Percentiles rank a stretch among this genome's conserved stretches.
phyloP scores from a whole-genome alignment of 75 land plant species.

The Chamaecyparis obtusa region DNA sequence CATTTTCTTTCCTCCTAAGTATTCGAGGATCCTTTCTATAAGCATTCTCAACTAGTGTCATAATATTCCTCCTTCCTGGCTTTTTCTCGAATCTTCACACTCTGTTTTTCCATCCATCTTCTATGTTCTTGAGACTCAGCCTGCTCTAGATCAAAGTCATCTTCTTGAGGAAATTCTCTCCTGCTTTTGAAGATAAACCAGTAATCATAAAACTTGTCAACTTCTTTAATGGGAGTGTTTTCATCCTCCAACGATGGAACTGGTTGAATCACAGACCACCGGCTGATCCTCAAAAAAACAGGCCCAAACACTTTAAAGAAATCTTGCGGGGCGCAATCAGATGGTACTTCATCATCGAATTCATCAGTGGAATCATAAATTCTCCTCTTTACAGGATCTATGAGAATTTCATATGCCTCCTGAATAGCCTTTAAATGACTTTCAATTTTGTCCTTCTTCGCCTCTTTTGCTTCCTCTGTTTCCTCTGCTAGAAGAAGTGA shows the following conservation, averaged over 20 bases:
- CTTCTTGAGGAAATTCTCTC: constrained; percentile 97
- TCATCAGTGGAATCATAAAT: constrained; percentile 95
- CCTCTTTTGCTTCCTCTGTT: constrained; percentile 79
- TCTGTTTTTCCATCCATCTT: constrained; percentile 99
- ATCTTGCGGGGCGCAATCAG: constrained; percentile 81
- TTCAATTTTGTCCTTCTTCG: constrained; percentile 93
- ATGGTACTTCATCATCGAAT: constrained; percentile 96
- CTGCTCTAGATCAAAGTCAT: constrained; percentile 92
- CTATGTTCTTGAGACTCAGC: constrained; percentile 96
- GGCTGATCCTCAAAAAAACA: constrained; percentile 85
- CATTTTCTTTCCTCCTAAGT: constrained; percentile 74
- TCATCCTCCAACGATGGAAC: constrained; percentile 77
- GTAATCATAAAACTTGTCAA: constrained; percentile 84
- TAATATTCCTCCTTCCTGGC: constrained; percentile 93
- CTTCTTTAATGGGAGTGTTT: constrained; percentile 52
- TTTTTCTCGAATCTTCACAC: constrained; percentile 81
- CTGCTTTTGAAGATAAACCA: constrained; percentile 92
- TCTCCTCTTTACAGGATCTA: constrained; percentile 91
- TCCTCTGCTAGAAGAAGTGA: constrained; percentile 80
- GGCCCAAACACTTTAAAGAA: constrained; percentile 96
- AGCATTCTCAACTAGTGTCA: constrained; percentile 88
- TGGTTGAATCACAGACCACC: constrained; percentile 85
- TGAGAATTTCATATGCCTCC: constrained; percentile 96
- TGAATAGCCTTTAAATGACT: constrained; percentile 82
- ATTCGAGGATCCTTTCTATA: constrained; percentile 89